phyloP scores from a whole-genome alignment of 179 eudicot species.

The Corrigiola litoralis region DNA sequence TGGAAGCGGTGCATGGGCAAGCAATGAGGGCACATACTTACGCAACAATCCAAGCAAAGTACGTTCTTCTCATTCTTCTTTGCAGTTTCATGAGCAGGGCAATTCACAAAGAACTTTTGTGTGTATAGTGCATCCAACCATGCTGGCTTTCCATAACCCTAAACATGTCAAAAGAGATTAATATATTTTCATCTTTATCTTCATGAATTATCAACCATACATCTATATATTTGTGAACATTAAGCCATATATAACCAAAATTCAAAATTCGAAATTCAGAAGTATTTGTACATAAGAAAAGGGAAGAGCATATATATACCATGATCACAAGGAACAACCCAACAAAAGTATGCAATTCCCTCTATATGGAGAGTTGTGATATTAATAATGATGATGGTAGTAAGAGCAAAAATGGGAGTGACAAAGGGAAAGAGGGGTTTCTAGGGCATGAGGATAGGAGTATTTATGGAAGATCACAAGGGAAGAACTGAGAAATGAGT shows the following conservation, averaged over 20 bases:
- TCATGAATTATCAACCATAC: not conserved
- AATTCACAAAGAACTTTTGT: conserved; percentile 66
- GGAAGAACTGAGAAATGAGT: conserved; percentile 25
- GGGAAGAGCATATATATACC: conserved; percentile 33
- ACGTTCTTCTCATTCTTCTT: conserved; percentile 96
- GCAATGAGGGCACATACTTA: conserved; percentile 90
- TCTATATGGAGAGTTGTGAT: not conserved
- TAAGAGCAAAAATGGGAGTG: not conserved
- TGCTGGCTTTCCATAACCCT: conserved; percentile 80
- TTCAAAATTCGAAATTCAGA: not conserved
- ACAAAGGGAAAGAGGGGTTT: conserved; percentile 29
- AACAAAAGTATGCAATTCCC: conserved; percentile 3
- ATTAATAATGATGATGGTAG: not conserved
- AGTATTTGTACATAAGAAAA: not conserved
- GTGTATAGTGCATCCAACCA: conserved; percentile 85
- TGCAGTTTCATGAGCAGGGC: conserved; percentile 65
- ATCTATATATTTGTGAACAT: not conserved
- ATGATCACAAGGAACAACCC: conserved; percentile 34
- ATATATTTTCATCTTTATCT: not conserved
- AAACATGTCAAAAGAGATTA: not conserved
- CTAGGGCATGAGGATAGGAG: conserved; percentile 38
- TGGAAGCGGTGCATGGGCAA: conserved; percentile 74
- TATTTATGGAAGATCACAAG: conserved; percentile 74
- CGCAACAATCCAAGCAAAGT: conserved; percentile 84
- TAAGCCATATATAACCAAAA: no score